Conservation (phyloP, 805 yeast species). For the Tetrapisispora iriomotensis region DNA sequence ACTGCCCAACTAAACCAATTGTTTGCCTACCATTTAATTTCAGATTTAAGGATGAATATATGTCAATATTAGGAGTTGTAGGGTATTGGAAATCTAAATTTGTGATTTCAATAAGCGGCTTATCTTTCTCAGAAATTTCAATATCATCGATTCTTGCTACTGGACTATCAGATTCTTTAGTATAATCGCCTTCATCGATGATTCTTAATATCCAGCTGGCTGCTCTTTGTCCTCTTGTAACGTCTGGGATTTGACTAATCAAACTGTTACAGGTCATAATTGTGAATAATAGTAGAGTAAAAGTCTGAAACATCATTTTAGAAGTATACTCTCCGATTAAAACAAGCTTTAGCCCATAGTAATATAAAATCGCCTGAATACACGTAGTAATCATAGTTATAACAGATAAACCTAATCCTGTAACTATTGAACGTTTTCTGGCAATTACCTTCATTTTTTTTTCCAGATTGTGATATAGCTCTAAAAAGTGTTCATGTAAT, state of each 20-base stretch:
- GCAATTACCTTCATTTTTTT: constrained; percentile 33
- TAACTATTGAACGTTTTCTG: constrained; percentile 40
- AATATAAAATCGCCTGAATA: constrained; percentile 66
- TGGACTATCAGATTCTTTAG: constrained; percentile 4
- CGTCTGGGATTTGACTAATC: constrained; percentile 62
- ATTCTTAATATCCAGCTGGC: constrained; percentile 44
- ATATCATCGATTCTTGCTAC: constrained; percentile 2
- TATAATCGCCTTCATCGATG: constrained; percentile 11
- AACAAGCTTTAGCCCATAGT: constrained; percentile 70
- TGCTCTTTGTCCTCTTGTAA: constrained; percentile 70
- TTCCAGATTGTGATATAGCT: constrained; percentile 29
- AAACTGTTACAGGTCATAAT: constrained; percentile 52
- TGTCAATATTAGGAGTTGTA: constrained; percentile 17
- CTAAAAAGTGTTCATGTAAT: constrained; percentile 39
- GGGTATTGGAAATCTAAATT: constrained; percentile 45
- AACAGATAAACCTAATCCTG: constrained; percentile 61
- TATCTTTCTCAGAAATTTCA: neutral
- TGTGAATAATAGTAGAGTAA: constrained; percentile 66
- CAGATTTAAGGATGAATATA: constrained; percentile 38
- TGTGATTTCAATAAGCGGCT: constrained; percentile 32
- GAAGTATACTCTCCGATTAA: constrained; percentile 45
- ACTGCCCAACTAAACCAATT: constrained; percentile 68
- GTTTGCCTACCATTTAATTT: constrained; percentile 37
- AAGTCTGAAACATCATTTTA: constrained; percentile 54
- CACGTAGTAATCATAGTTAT: constrained; percentile 43